Conservation (phyloP, 495 filamentous ascomycete species). For the Tricharina praecox region DNA sequence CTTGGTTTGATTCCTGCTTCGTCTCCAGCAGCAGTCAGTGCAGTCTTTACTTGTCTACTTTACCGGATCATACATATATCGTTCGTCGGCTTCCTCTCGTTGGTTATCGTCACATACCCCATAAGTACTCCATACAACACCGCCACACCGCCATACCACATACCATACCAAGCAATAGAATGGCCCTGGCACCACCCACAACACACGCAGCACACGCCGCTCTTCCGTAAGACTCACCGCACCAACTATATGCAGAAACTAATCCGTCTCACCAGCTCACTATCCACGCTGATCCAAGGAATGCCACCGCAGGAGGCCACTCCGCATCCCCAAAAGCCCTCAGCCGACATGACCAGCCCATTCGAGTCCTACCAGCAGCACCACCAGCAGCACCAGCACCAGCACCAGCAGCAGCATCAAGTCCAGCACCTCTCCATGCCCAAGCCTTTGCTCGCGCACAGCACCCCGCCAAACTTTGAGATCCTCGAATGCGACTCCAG, state of each 20-base stretch:
- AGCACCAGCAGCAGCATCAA: no score
- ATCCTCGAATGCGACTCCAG: not conserved
- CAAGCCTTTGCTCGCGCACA: not conserved
- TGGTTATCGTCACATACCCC: not conserved
- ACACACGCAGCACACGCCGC: no score
- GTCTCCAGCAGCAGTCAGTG: not conserved
- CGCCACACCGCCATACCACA: no score
- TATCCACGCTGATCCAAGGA: conserved; percentile 2
- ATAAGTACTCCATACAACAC: no score
- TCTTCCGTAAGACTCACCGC: not conserved
- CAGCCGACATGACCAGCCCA: not conserved
- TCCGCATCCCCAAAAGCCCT: not conserved
- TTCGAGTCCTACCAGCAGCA: not conserved
- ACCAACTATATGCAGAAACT: not conserved
- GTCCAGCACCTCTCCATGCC: not conserved
- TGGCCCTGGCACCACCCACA: no score
- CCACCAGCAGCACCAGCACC: not conserved
- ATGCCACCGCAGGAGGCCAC: not conserved
- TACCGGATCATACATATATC: not conserved
- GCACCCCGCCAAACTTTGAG: not conserved
- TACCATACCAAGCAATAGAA: no score
- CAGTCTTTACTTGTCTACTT: not conserved
- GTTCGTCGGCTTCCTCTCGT: not conserved
- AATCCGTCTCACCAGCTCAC: no score
- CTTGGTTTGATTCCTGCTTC: not conserved